phyloP scores from a whole-genome alignment of 1,139 yeast genomes.

The Hyphopichia burtonii region DNA sequence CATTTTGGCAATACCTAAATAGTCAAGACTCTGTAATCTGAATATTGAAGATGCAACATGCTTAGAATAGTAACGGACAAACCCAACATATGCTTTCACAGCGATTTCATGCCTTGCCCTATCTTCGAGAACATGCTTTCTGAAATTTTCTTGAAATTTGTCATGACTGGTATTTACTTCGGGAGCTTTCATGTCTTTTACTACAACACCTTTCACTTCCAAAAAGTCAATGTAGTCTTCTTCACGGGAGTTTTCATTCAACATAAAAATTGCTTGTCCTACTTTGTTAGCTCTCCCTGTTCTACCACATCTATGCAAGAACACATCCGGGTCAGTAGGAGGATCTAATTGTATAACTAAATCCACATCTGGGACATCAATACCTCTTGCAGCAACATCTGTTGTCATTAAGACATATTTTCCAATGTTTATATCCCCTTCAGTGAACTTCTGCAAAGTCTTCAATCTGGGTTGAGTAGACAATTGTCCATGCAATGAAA shows the following conservation, averaged over 20 bases:
- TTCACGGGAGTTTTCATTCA: conserved; percentile 68
- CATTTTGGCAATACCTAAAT: conserved; percentile 67
- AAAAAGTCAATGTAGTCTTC: conserved; percentile 80
- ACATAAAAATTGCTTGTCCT: conserved; percentile 75
- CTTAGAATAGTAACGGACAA: conserved; percentile 77
- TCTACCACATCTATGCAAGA: conserved; percentile 87
- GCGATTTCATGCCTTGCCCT: conserved; percentile 80
- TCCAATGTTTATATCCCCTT: conserved; percentile 35
- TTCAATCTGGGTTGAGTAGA: conserved; percentile 71
- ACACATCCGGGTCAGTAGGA: conserved; percentile 86
- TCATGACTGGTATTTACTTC: conserved; percentile 17
- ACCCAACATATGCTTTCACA: conserved; percentile 78
- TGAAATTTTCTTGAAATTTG: conserved; percentile 30
- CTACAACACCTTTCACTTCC: conserved; percentile 64
- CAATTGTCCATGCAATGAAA: conserved; percentile 83
- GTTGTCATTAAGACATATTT: conserved; percentile 74
- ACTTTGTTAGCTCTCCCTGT: conserved; percentile 87
- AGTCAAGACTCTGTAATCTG: conserved; percentile 69
- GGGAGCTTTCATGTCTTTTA: conserved; percentile 42
- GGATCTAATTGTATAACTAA: conserved; percentile 86
- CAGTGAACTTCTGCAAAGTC: conserved; percentile 61
- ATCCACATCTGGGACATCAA: conserved; percentile 91
- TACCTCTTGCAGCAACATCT: conserved; percentile 91
- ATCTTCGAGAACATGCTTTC: conserved; percentile 66
- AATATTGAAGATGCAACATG: conserved; percentile 92